phyloP scores from a whole-genome alignment of 495 filamentous ascomycete genomes.

The Tricharina praecox region DNA sequence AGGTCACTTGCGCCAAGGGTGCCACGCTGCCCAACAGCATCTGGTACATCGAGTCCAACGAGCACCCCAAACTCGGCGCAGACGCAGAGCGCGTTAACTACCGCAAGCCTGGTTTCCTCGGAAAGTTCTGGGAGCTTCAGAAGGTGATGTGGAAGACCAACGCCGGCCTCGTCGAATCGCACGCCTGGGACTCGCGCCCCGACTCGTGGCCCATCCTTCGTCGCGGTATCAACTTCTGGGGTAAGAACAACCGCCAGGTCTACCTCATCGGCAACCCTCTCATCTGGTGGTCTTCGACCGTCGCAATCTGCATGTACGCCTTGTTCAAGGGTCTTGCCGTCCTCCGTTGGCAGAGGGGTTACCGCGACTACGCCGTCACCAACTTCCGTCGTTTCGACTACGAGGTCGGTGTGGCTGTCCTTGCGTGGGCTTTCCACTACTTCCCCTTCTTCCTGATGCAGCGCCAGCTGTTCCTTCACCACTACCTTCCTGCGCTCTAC shows the following conservation, averaged over 20 bases:
- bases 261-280: conserved; percentile 93
- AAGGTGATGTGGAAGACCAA: conserved; percentile 99
- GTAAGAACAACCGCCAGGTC: conserved; percentile 79
- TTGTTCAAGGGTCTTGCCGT: conserved; percentile 75
- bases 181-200: conserved; percentile 94
- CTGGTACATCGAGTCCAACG: conserved; percentile 88
- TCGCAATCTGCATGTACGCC: conserved; percentile 60
- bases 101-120: conserved; percentile 82
- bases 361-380: conserved; percentile 59
- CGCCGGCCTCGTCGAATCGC: conserved; percentile 85
- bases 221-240: conserved; percentile 99
- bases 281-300: conserved; percentile 82
- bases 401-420: conserved; percentile 73
- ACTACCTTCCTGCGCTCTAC: conserved; percentile 91
- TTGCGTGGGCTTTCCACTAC: conserved; percentile 90
- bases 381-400: conserved; percentile 95
- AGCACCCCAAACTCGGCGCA: conserved; percentile 54
- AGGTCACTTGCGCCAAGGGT: conserved; percentile 89
- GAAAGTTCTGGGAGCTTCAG: conserved; percentile 98
- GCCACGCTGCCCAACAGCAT: conserved; percentile 89
- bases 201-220: conserved; percentile 82
- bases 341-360: conserved; percentile 86
- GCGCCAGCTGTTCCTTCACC: conserved; percentile 84
- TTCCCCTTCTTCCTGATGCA: conserved; percentile 96
- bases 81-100: conserved; percentile 90